These are phyloP conservation scores for Cutaneotrichosporon cutaneum DNA, from an alignment of 1,284 basidiomycete genomes.

Conservation along the genomic window DNA sequence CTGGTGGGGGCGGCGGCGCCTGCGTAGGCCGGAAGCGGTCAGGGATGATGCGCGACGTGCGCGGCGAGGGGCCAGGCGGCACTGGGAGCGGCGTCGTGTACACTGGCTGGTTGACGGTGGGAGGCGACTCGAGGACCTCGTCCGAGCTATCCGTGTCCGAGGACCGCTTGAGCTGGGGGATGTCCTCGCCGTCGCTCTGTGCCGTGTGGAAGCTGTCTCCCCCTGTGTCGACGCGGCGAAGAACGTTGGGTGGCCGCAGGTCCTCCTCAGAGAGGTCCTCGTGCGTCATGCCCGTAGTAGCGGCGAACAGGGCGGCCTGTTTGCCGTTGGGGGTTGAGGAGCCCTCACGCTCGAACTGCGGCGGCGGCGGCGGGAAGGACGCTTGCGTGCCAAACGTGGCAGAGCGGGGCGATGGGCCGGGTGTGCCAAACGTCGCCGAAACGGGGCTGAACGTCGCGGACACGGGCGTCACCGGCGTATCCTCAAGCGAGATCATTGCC, in stretches of 20 bases:
- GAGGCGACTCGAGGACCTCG: constrained; percentile 15
- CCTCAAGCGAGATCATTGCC: constrained; percentile 8
- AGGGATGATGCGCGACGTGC: constrained; percentile 10
- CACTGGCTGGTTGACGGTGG: constrained; percentile 12
- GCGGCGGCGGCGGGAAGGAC: not conserved
- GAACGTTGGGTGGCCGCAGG: constrained; percentile 9
- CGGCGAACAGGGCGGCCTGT: constrained; percentile 3
- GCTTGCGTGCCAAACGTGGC: constrained; percentile 4
- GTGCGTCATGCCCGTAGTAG: not conserved
- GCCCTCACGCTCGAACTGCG: not conserved
- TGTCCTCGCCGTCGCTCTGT: not conserved
- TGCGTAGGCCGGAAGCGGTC: constrained; percentile 21
- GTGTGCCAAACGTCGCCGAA: constrained; percentile 5
- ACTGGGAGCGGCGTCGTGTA: constrained; percentile 15
- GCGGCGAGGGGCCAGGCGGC: constrained; percentile 1
- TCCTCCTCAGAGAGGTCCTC: constrained; percentile 5
- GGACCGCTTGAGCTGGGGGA: constrained; percentile 11
- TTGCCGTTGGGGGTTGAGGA: not conserved
- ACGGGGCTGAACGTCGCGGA: not conserved
- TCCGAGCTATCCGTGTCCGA: constrained; percentile 3
- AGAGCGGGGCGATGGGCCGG: not conserved
- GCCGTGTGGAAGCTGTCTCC: constrained; percentile 14
- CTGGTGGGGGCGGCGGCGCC: not conserved
- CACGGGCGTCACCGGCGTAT: not conserved
- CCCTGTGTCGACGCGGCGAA: not conserved